Base-by-base conservation (phyloP, 2,329 filamentous ascomycete genomes). In the Nigrospora osmanthi region DNA sequence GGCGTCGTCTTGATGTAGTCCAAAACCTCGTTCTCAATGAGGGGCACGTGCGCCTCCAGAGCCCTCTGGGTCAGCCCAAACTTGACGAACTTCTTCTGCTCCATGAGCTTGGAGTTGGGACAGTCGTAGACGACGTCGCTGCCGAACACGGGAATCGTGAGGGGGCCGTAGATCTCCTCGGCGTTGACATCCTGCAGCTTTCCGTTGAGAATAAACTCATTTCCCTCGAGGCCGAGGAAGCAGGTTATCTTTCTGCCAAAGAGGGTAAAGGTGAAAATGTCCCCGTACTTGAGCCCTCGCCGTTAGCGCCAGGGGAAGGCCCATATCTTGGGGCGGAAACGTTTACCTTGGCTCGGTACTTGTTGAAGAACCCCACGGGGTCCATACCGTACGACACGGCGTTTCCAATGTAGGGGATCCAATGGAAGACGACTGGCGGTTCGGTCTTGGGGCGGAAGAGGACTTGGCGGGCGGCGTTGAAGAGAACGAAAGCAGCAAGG, bases 1-100 rank as follows among this genome's bases (percentile, higher is more conserved):
- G 67, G 33, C 72, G n/a, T 58, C 31, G 58, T 53, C 56, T 80
- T 72, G 61, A 87, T 65, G 59, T 87, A 90, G 52, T 78, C 72
- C 40, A 76, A 66, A 46, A 84, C 78, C 63, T 91, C 87, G 48
- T 74, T 66, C 50, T 80, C 77, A 62, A 91, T 89, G 58, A 89
- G 68, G 36, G 72, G 78, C 39, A 90, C 85, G 61, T 91, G 86
- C 15, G 64, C 62, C 48, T 69, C 74, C 53, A 87, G 76, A 2
- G 81, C 79, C 19, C 78, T 75, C 47, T 78, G 75, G 1, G 82
- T 86, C 32, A 86, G 74, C 37, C 82, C 81, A 52, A 81, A 80
- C 61, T 87, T 86, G 73, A 86, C 80, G 55, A 86, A 85, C 71
- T 87, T 89, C 72, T 91, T 91, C 68, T 93, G 87, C 67, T 93